Percentiles rank a stretch among this genome's conserved stretches.
Evolutionary conservation across 108 stramenopile genomes (phyloP).

Genomic region (Skeletonema marinoi): DNA sequence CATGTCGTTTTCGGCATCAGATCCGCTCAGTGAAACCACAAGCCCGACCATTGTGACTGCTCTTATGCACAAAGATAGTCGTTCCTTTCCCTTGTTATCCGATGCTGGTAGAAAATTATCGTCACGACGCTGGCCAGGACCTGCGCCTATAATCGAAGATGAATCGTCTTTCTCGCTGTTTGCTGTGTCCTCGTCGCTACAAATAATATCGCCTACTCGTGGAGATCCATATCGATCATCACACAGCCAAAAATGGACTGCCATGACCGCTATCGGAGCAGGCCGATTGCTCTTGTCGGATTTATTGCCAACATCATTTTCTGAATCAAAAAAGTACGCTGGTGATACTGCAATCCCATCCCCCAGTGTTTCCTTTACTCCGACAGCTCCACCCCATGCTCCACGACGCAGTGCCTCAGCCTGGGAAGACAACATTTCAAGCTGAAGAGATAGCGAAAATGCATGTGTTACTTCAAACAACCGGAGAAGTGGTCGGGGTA

Average conservation of each 20-base stretch:
- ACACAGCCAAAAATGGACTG: slow-evolving; percentile 85
- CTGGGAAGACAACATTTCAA: slow-evolving; percentile 85
- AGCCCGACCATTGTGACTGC: slow-evolving; percentile 73
- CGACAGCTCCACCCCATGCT: slow-evolving; percentile 59
- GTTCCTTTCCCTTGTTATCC: slow-evolving; percentile 46
- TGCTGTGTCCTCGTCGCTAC: not conserved
- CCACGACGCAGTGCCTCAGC: slow-evolving; percentile 79
- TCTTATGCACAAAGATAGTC: slow-evolving; percentile 71
- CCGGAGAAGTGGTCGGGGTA: slow-evolving; percentile 68
- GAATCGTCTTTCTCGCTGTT: slow-evolving; percentile 25
- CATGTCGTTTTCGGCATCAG: slow-evolving; percentile 11
- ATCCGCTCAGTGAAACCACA: slow-evolving; percentile 76
- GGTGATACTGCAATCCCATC: slow-evolving; percentile 73
- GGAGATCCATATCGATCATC: slow-evolving; percentile 88
- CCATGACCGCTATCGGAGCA: slow-evolving; percentile 53
- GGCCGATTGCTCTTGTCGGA: not conserved
- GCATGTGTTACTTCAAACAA: slow-evolving; percentile 83
- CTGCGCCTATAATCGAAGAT: slow-evolving; percentile 1
- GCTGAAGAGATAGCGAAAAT: slow-evolving; percentile 79
- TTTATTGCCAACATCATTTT: not conserved
- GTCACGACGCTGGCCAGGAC: slow-evolving; percentile 12
- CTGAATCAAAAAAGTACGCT: slow-evolving; percentile 67
- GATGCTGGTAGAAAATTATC: slow-evolving; percentile 41
- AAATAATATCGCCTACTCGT: slow-evolving; percentile 60
- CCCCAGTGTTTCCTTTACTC: slow-evolving; percentile 1